Conservation (phyloP, 352 stramenopile genomes). For the Peronospora destructor region DNA sequence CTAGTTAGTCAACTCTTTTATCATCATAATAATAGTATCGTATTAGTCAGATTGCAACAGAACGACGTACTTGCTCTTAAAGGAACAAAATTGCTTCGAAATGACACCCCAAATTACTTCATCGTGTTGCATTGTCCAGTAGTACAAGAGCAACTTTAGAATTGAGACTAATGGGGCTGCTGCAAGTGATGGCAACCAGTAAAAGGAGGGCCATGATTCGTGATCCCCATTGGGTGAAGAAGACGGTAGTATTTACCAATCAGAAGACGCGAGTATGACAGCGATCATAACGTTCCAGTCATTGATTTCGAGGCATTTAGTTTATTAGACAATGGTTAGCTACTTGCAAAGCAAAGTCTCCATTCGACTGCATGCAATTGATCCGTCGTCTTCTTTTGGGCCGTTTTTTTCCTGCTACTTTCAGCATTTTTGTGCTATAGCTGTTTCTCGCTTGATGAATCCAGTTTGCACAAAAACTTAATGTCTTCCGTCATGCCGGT, state of each 20-base stretch:
- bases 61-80: conserved; percentile 95
- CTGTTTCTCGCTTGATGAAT: conserved; percentile 33
- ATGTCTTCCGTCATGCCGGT: conserved; percentile 62
- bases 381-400: neutral
- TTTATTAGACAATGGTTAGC: too few relatives aligned
- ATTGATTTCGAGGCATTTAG: too few relatives aligned
- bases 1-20: too few relatives aligned
- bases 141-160: neutral
- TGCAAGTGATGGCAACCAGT: conserved; percentile 28
- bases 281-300: too few relatives aligned
- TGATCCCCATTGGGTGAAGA: conserved; percentile 20
- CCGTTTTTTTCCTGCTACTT: too few relatives aligned
- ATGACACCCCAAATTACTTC: conserved; percentile 99
- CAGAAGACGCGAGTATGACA: neutral
- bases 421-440: conserved; percentile 17
- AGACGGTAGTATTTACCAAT: conserved; percentile 6
- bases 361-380: too few relatives aligned
- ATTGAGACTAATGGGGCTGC: conserved; percentile 6
- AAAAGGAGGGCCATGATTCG: conserved; percentile 11
- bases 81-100: conserved; percentile 98
- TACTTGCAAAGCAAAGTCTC: too few relatives aligned
- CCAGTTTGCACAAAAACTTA: conserved; percentile 46
- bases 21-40: too few relatives aligned
- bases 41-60: too few relatives aligned
- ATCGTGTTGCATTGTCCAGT: conserved; percentile 87